Evolutionary conservation across 495 filamentous ascomycete genomes (phyloP), one percentile per base, ranked within the genome.

Genomic region (Cercophora scortea): DNA sequence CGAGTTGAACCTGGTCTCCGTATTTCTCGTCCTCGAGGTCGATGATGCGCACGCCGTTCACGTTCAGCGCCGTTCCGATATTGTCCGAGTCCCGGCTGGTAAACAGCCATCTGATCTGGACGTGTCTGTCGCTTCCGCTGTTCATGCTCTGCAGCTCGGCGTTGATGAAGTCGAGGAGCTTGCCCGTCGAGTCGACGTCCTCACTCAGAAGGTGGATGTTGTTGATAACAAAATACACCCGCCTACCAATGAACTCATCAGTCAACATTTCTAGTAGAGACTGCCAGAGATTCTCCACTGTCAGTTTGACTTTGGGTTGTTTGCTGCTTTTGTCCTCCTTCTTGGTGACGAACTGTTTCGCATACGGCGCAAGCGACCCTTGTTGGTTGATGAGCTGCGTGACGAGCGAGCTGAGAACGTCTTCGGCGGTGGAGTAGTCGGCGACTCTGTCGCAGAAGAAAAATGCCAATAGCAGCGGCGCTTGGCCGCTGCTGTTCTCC

Each of bases 281-380:
- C 42, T 65, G 63, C 65, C 67, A 70, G n/a, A 70, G 32, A 19
- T 70, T 68, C 40, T 70, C 65, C 13, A 70, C 58, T 4, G 59
- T 62, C 10, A 42, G 8, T 13, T 15, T 4, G 13, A 57, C 48
- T 11, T 54, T 49, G 1, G 58, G 50, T 43, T 55, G 25, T 25
- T 25, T 50, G 8, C 54, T 35, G 12, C 64, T 59, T 16, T 64
- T 56, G 15, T 25, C 38, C 0, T 34, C 15, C 25, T 25, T 25
- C 25, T 25, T 25, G 25, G 25, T 5, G 25, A 5, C 25, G 25
- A 25, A 25, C 25, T 25, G 25, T 25, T 25, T 25, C 4, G 65
- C 69, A 40, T 72, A 65, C 19, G 60, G 50, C 41, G 67, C 70
- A 0, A 72, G 57, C 0, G 54, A 53, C 41, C 62, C 61, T 50